Evolutionary conservation across 2,329 filamentous ascomycete species (phyloP).

Genomic region (Chrysoporthe puriensis): DNA sequence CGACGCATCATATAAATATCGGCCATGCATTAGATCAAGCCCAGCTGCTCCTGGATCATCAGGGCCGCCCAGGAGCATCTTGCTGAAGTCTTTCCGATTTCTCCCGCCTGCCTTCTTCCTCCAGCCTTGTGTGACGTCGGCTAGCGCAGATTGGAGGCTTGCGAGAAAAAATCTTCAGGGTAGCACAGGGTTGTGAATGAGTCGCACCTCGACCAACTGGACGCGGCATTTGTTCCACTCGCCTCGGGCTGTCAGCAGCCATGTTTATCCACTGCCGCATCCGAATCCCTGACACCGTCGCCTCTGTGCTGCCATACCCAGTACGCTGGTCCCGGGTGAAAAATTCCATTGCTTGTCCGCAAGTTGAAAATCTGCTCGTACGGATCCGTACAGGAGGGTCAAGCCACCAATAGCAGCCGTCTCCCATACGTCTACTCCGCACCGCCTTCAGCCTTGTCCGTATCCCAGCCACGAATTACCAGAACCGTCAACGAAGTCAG

Average conservation of each 20-base stretch:
- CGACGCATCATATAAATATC: not conserved
- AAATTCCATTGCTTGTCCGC: not conserved
- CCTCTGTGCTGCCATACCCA: not conserved
- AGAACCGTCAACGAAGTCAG: not conserved
- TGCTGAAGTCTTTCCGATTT: not conserved
- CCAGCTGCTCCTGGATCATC: not conserved
- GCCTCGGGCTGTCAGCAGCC: not conserved
- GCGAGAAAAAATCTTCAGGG: not conserved
- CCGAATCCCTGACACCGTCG: not conserved
- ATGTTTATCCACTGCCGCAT: not conserved
- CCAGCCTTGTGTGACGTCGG: not conserved
- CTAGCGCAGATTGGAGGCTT: not conserved
- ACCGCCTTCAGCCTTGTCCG: constrained; percentile 6
- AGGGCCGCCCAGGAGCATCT: not conserved
- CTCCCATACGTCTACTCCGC: not conserved
- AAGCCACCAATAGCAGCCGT: too few relatives aligned
- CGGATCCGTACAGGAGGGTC: not conserved
- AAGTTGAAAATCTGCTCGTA: not conserved
- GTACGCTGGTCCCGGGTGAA: not conserved
- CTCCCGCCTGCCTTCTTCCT: not conserved
- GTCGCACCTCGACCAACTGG: too few relatives aligned
- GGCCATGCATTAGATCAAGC: not conserved
- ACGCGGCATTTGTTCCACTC: too few relatives aligned
- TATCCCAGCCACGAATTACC: constrained; percentile 3
- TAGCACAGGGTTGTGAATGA: too few relatives aligned